Evolutionary conservation across 768 basidiomycete species (phyloP), one percentile per base, ranked within the genome.

Genomic region (Pleurotus pulmonarius): DNA sequence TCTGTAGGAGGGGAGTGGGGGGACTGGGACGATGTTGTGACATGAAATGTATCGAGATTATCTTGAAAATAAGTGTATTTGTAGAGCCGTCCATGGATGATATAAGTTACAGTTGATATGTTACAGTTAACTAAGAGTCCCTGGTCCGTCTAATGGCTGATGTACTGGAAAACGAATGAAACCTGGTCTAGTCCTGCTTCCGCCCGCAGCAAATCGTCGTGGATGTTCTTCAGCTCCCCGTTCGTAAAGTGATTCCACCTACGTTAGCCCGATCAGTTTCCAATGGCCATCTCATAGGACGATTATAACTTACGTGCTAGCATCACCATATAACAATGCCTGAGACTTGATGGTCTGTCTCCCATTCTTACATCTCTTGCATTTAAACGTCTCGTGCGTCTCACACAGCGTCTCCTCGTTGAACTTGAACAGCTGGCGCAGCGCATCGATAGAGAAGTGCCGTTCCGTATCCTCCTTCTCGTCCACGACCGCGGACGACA

Each of bases 231-330:
- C 46, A 99, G 77, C 65, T 97, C 92, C 0, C 69, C 74, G 63
- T 97, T 98, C 3, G 91, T 90, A 68, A 93, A 94, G 67, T 99
- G 97, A 69, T 99, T 98, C 97, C 97, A 98, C 24, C 95, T 97
- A 65, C 25, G 47, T 41, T 22, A 9, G 43, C n/a, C n/a, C 16
- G 6, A 15, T 16, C 26, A 52, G 29, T 22, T 12, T 15, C 49
- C 16, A n/a, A 4, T 9, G n/a, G 3, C 25, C 18, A 46, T 46
- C 49, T 34, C 29, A 20, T 20, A 20, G 38, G 24, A 57, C 41
- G 12, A 52, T 20, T 39, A 60, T 49, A 5, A 86, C 94, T 59
- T 80, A 94, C 92, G 95, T 91, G 89, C 92, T 95, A 2, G 92
- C 94, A 69, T 99, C 97, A 13, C 97, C 97, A 61, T 98, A 98